Evolutionary conservation across 768 basidiomycete species (phyloP), one percentile per base, ranked within the genome.

Genomic region (Nidularia pulvinata): DNA sequence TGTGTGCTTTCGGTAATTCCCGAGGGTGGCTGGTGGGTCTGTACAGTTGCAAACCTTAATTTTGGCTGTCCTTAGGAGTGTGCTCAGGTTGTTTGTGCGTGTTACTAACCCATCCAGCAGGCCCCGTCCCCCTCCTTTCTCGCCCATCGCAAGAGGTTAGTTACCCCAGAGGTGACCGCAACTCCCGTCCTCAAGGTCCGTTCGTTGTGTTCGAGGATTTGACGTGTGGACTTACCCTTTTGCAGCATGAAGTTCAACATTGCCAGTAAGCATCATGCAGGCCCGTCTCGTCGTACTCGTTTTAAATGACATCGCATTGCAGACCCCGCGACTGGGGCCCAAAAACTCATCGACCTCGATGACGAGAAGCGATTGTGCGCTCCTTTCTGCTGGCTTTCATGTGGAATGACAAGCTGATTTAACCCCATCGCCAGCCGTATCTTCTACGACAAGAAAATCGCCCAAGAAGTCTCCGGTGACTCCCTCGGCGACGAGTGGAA

Each of bases 401-500:
- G 16, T 10, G 16, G 37, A 39, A 39, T 10, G 10, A 39, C 37
- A 39, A 39, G 10, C 10, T 19, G 19, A 19, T 19, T 19, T 19
- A 19, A 19, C 19, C 19, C 19, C 19, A 19, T 19, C 19, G 19
- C 19, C 69, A 95, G 93, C 78, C 94, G 94, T 72, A 67, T 93
- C 80, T 95, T 98, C 80, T 94, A 89, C 78, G 94, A 97, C 78
- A 96, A 96, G 88, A 91, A 91, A 76, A 94, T 98, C 78, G 67
- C 93, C 30, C 93, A 96, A 69, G 95, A 98, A 77, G 92, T 98
- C 64, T 82, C 93, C 46, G 92, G 83, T 56, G 95, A 97, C 78
- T 71, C 87, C 51, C 74, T 98, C 61, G 94, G 95, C 63, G 91
- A 96, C 69, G 96, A 98, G 80, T 98, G 86, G 84, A 93, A 91